Conservation (phyloP, 1,284 basidiomycete species). For the Pseudozyma thailandica region DNA sequence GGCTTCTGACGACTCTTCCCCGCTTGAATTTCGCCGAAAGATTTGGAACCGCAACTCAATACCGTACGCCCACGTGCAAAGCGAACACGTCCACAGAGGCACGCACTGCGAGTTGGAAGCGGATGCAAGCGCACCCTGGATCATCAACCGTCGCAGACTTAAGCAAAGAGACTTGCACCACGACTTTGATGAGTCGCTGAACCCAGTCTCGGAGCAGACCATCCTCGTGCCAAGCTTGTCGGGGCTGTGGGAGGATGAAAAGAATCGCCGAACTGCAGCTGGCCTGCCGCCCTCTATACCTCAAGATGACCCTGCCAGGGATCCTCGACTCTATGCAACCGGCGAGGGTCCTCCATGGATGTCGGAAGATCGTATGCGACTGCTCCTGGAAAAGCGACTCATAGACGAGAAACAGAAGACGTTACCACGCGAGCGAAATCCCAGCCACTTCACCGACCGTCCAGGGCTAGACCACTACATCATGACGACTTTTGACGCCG, state of each 20-base stretch:
- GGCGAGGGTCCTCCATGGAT: slow-evolving; percentile 60
- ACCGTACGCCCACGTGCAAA: slow-evolving; percentile 39
- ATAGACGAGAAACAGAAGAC: slow-evolving; percentile 70
- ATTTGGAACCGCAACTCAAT: slow-evolving; percentile 41
- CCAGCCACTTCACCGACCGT: slow-evolving; percentile 43
- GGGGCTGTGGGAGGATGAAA: slow-evolving; percentile 95
- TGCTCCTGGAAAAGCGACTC: slow-evolving; percentile 61
- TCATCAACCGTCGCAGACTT: slow-evolving; percentile 82
- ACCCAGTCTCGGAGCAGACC: slow-evolving; percentile 68
- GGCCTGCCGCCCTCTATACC: slow-evolving; percentile 56
- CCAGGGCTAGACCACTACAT: slow-evolving; percentile 75
- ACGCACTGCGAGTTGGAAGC: slow-evolving; percentile 83
- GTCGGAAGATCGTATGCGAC: slow-evolving; percentile 66
- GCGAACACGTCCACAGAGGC: slow-evolving; percentile 68
- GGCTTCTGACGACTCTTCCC: slow-evolving; percentile 16
- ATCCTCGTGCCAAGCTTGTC: slow-evolving; percentile 87
- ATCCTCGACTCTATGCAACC: slow-evolving; percentile 34
- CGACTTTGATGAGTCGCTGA: slow-evolving; percentile 67
- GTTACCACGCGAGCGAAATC: slow-evolving; percentile 30
- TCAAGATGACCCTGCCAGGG: slow-evolving; percentile 42
- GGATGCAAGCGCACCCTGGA: slow-evolving; percentile 82
- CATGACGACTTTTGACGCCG: slow-evolving; percentile 87
- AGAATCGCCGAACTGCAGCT: slow-evolving; percentile 73
- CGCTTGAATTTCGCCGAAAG: slow-evolving; percentile 25
- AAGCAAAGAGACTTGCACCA: slow-evolving; percentile 79